Conservation (phyloP, 257 asterid species). For the Scutellaria minor region DNA sequence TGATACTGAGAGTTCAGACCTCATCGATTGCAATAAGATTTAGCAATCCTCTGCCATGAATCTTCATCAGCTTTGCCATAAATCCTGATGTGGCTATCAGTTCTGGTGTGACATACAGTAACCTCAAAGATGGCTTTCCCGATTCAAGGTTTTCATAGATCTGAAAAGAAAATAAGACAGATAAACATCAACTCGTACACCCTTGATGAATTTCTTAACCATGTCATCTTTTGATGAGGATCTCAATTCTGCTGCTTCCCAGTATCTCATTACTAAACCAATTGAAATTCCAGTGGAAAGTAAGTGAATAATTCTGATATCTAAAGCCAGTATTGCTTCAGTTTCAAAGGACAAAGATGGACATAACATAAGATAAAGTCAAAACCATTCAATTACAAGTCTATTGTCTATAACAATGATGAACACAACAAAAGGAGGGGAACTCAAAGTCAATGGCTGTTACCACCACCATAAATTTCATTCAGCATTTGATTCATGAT, state of each 20-base stretch:
- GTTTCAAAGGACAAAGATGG: slow-evolving; percentile 14
- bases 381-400: not conserved
- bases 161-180: slow-evolving; percentile 47
- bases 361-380: not conserved
- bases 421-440: slow-evolving; percentile 11
- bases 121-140: slow-evolving; percentile 88
- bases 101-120: slow-evolving; percentile 95
- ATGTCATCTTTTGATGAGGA: slow-evolving; percentile 27
- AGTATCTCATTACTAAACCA: slow-evolving; percentile 9
- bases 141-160: slow-evolving; percentile 81
- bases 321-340: slow-evolving; percentile 13
- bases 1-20: slow-evolving; percentile 50
- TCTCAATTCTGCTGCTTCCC: slow-evolving; percentile 31
- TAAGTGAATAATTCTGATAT: not conserved
- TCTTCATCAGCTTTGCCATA: slow-evolving; percentile 70
- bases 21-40: slow-evolving; percentile 90
- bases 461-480: slow-evolving; percentile 3
- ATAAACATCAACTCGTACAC: slow-evolving; percentile 28
- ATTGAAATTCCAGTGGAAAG: slow-evolving; percentile 13
- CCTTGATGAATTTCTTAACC: slow-evolving; percentile 25
- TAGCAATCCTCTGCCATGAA: slow-evolving; percentile 81
- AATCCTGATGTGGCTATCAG: slow-evolving; percentile 85
- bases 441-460: slow-evolving; percentile 15
- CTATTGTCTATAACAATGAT: not conserved
- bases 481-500: slow-evolving; percentile 1